These are phyloP conservation scores for Populus hybrid DNA, from an alignment of 441 rosid species.

Conservation along the genomic window DNA sequence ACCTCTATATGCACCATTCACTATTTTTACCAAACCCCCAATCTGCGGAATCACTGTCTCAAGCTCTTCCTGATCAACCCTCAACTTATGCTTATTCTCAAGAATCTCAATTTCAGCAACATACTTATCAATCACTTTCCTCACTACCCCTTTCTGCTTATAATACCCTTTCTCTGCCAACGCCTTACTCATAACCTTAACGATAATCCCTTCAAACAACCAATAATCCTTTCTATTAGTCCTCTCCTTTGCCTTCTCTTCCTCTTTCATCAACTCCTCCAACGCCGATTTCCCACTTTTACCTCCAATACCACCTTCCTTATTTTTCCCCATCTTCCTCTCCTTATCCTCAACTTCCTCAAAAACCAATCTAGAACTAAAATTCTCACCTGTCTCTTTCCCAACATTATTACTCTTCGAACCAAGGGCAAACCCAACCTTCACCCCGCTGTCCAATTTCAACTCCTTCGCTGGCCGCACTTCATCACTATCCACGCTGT, in stretches of 20 bases:
- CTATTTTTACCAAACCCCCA: conserved; percentile 73
- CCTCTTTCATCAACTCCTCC: conserved; percentile 92
- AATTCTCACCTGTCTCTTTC: conserved; percentile 52
- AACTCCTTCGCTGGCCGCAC: conserved; percentile 27
- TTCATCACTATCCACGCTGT: conserved; percentile 4
- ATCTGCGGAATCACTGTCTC: conserved; percentile 93
- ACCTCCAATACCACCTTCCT: conserved; percentile 26
- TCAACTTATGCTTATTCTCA: conserved; percentile 67
- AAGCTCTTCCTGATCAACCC: conserved; percentile 94
- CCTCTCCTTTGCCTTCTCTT: conserved; percentile 78
- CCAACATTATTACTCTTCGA: conserved; percentile 22
- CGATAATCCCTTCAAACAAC: conserved; percentile 78
- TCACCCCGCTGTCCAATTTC: conserved; percentile 54
- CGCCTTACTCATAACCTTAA: conserved; percentile 86
- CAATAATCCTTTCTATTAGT: conserved; percentile 85
- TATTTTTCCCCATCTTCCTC: conserved; percentile 33
- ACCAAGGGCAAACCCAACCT: conserved; percentile 69
- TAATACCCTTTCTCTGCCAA: conserved; percentile 82
- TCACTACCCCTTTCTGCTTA: conserved; percentile 83
- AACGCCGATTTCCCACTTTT: conserved; percentile 50
- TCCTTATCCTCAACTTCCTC: conserved; percentile 53
- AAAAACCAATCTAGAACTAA: conserved; percentile 41
- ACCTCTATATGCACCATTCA: conserved; percentile 88
- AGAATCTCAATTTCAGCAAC: conserved; percentile 89
- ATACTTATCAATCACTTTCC: conserved; percentile 76